Conservation (phyloP, 2,329 filamentous ascomycete species). For the Bisporella sp. region DNA sequence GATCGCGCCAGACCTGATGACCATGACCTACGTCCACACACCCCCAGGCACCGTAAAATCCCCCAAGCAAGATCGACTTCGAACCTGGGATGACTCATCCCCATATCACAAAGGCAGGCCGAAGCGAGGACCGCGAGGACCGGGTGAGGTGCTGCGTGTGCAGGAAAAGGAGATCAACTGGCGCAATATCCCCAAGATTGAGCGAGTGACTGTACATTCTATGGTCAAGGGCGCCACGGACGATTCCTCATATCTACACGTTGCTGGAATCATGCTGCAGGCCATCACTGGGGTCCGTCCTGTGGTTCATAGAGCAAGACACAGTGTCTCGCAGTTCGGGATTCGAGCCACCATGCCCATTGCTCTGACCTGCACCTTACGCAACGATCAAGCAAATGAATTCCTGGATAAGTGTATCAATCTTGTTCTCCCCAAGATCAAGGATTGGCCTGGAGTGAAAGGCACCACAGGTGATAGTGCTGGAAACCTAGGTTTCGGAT, state of each 20-base stretch:
- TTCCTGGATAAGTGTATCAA: conserved; percentile 88
- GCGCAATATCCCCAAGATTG: conserved; percentile 77
- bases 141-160: conserved; percentile 59
- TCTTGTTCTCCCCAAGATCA: conserved; percentile 87
- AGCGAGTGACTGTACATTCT: conserved; percentile 73
- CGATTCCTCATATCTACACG: conserved; percentile 69
- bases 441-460: conserved; percentile 84
- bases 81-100: conserved; percentile 82
- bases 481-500: conserved; percentile 80
- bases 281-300: conserved; percentile 76
- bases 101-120: conserved; percentile 93
- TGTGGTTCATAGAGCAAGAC: conserved; percentile 60
- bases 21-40: conserved; percentile 78
- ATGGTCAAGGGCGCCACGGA: conserved; percentile 61
- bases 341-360: conserved; percentile 65
- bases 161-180: conserved; percentile 71
- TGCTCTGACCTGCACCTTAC: conserved; percentile 70
- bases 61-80: conserved; percentile 58
- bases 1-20: conserved; percentile 79
- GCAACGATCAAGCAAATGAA: conserved; percentile 76
- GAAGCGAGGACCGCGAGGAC: conserved; percentile 73
- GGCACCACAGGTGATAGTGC: conserved; percentile 65
- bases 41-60: conserved; percentile 64
- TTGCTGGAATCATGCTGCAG: conserved; percentile 78
- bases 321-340: conserved; percentile 68